Evolutionary conservation across 352 stramenopile species (phyloP), one percentile per base, ranked within the genome.

Genomic region (Poterioochromonas sp.): DNA sequence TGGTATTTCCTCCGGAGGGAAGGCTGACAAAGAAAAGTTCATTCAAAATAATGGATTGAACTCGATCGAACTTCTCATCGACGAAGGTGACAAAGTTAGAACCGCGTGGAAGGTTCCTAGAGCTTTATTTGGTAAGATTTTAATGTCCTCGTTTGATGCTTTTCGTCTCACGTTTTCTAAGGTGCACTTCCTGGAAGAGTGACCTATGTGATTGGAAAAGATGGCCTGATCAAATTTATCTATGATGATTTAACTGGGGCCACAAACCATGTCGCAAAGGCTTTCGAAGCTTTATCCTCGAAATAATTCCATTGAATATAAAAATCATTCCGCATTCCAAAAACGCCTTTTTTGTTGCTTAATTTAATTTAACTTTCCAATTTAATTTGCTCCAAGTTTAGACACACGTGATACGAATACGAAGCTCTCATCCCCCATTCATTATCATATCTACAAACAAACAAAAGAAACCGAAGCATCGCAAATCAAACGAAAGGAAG

Each of bases 201-300:
- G 18, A 71, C 62, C 15, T 71, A 71, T 29, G 62, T 71, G 62
- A 47, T 71, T 47, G 62, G 26, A 11, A 41, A 41, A 22, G 62
- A 41, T 22, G 62, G 62, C 32, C 5, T 12, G 41, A 29, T 71
- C 8, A 29, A 32, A 22, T 26, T 2, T 3, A 44, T 71, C 8
- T 71, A 32, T 47, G 62, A 71, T 47, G 62, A 71, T 71, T 29
- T 71, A 29, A 3, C 3, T 3, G 1, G 32, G 8, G 62, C 62
- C 2, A 29, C 2, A 47, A 22, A 12, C 2, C 62, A 71, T 29
- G 5, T 29, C 2, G 62, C 39, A 41, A 71, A 71, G 32, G 62
- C 62, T 71, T 29, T 71, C 5, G 62, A 71, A 29, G 62, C 62
- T 29, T 41, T 71, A n/a, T n/a, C n/a, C n/a, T n/a, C n/a, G n/a